Evolutionary conservation across 2,329 filamentous ascomycete genomes (phyloP), one percentile per base, ranked within the genome.

Genomic region (Coniochaeta prunicola): DNA sequence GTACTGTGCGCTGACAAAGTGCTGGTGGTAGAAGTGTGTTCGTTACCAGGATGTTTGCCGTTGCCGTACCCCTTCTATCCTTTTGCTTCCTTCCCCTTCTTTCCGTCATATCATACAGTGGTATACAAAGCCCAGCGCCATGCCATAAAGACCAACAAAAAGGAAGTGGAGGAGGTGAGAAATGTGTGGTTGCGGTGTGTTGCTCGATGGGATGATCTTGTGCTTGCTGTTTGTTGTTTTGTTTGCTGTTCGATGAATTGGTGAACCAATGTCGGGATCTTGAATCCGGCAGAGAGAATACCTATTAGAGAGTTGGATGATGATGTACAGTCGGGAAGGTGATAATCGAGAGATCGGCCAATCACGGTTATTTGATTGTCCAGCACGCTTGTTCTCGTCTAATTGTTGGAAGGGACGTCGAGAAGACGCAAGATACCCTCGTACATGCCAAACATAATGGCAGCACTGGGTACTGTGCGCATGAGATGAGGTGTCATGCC

Each of bases 391-490:
- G 45, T 30, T 50, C 12, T 17, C 45, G 26, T 53, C 50, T 53
- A 33, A 21, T 34, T 24, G 17, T 55, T 68, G 6, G 64, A 63
- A 17, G 64, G 61, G 9, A 64, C 65, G 34, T 76, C 67, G 60
- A 80, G 77, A 6, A 81, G 65, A 6, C 76, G 75, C 31, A 85
- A 72, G 48, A 85, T 84, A 58, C 76, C 80, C 68, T 85, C 82
- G 68, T 85, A 96, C 79, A 94, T 94, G 73, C 91, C 92, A 72
- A 97, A 96, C 90, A 96, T 97, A 72, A 97, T 96, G 65, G 90
- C 92, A 8, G 93, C 92, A 65, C 90, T 94, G 1, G 93, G 93
- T 6, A 97, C 92, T 7, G 92, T 92, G 62, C 92, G 83, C 74
- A 97, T 84, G 67, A 97, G 84, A 71, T 97, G 93, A 53, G 93